Evolutionary conservation across 2,329 filamentous ascomycete species (phyloP), one percentile per base, ranked within the genome.

Genomic region (Exophiala calicioides): DNA sequence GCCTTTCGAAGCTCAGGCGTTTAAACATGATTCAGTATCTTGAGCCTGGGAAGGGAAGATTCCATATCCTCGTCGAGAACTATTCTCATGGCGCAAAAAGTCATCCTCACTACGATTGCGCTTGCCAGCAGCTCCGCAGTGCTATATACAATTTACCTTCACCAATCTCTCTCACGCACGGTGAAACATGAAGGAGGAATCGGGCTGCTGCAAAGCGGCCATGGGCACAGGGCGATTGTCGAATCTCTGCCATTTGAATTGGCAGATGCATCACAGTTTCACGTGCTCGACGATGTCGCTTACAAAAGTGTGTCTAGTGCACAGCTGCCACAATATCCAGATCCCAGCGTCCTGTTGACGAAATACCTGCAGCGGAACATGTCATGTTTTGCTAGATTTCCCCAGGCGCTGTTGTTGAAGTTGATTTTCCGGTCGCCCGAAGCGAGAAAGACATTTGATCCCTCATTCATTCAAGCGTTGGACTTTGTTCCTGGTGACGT

Each of bases 311-410:
- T 32, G 10, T 27, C 24, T 4, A 8, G 9, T 3, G 36, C 21
- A 30, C 12, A 31, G 9, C 37, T 41, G 4, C 37, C 26, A 16
- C 23, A 9, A 38, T 38, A 23, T 16, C 3, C 19, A 5, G 35
- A 40, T 19, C 26, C 36, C 23, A 19, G 13, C 8, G 23, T 4
- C 6, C 15, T 40, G 36, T 40, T 29, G 23, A 40, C 21, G 4
- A 29, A 15, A 26, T 59, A 67, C 5, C 41, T 66, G 9, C 62
- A 64, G 4, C 62, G 62, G 29, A 68, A 66, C 27, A 66, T 68
- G 62, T 51, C 37, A 3, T 51, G 49, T 1, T 68, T 68, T 30
- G 46, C 62, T n/a, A 58, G 52, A 10, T 60, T 65, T 26, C 66
- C 66, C 6, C 63, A 67, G 32, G 62, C 63, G 1, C 59, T 58